phyloP scores from a whole-genome alignment of 805 yeast genomes.

The Wickerhamomyces xylosicus region DNA sequence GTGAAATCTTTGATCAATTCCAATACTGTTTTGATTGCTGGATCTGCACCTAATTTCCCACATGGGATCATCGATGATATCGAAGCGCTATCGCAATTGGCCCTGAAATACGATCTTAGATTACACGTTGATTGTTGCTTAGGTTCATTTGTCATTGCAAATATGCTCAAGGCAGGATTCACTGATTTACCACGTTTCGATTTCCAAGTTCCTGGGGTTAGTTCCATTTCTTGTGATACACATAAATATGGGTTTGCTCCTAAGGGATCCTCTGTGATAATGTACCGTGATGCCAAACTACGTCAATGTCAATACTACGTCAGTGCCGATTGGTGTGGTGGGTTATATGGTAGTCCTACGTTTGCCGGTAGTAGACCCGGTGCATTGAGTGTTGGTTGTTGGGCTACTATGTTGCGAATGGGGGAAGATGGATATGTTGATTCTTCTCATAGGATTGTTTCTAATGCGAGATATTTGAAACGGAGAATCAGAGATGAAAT shows the following conservation, averaged over 20 bases:
- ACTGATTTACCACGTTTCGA: constrained; percentile 48
- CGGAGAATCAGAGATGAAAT: constrained; percentile 33
- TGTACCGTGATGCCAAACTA: constrained; percentile 66
- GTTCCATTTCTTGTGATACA: constrained; percentile 98
- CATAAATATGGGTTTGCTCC: constrained; percentile 99
- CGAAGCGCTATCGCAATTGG: constrained; percentile 57
- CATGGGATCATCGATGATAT: constrained; percentile 94
- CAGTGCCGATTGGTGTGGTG: constrained; percentile 84
- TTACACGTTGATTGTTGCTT: constrained; percentile 93
- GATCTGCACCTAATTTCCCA: constrained; percentile 96
- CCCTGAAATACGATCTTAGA: constrained; percentile 51
- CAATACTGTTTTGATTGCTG: constrained; percentile 77
- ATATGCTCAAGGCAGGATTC: constrained; percentile 54
- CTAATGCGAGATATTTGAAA: constrained; percentile 51
- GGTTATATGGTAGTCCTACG: constrained; percentile 93
- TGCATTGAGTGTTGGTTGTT: constrained; percentile 94
- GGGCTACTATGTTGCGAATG: constrained; percentile 82
- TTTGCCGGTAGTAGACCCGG: constrained; percentile 97
- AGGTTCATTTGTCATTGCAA: constrained; percentile 86
- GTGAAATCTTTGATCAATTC: constrained; percentile 57
- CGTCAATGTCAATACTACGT: constrained; percentile 80
- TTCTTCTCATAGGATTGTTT: constrained; percentile 56
- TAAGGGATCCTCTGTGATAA: constrained; percentile 85
- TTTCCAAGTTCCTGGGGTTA: constrained; percentile 84
- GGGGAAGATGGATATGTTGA: constrained; percentile 78